Conservation (phyloP, 2,329 filamentous ascomycete genomes). For the Fonsecaea pedrosoi region DNA sequence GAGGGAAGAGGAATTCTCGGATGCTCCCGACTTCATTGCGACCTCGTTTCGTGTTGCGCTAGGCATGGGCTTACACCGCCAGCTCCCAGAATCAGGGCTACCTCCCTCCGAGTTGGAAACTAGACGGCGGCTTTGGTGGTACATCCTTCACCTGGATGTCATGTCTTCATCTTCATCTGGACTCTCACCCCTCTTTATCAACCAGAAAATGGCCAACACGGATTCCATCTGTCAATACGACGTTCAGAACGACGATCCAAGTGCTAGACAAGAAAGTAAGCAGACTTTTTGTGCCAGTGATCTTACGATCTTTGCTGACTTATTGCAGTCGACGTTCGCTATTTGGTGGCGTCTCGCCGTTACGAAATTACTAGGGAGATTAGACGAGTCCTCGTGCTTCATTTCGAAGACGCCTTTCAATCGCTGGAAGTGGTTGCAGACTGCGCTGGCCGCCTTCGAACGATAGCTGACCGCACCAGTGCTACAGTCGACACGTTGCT, state of each 20-base stretch:
- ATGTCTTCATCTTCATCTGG: slow-evolving; percentile 36
- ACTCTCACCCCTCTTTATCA: slow-evolving; percentile 36
- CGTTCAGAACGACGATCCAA: slow-evolving; percentile 1
- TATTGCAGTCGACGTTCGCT: slow-evolving; percentile 33
- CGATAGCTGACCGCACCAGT: slow-evolving; percentile 21
- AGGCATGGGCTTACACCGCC: slow-evolving; percentile 37
- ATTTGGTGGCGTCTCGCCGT: slow-evolving; percentile 34
- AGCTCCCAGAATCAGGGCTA: slow-evolving; percentile 28
- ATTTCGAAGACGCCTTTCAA: slow-evolving; percentile 34
- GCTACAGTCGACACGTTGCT: slow-evolving; percentile 21
- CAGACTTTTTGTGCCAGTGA: background rate
- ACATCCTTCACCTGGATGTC: slow-evolving; percentile 37
- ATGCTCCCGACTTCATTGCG: slow-evolving; percentile 35
- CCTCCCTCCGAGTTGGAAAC: slow-evolving; percentile 33
- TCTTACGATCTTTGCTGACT: background rate
- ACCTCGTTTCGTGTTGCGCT: slow-evolving; percentile 36
- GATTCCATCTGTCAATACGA: slow-evolving; percentile 32
- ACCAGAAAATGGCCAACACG: slow-evolving; percentile 37
- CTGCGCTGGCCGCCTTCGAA: slow-evolving; percentile 20
- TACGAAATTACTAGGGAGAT: slow-evolving; percentile 37
- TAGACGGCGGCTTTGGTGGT: slow-evolving; percentile 37
- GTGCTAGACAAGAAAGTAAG: slow-evolving; percentile 11
- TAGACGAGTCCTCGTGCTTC: slow-evolving; percentile 26
- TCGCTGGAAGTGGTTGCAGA: slow-evolving; percentile 22
- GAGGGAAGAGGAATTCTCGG: slow-evolving; percentile 38